Conservation (phyloP, 2,329 filamentous ascomycete species). For the Colletotrichum ledebouriae region DNA sequence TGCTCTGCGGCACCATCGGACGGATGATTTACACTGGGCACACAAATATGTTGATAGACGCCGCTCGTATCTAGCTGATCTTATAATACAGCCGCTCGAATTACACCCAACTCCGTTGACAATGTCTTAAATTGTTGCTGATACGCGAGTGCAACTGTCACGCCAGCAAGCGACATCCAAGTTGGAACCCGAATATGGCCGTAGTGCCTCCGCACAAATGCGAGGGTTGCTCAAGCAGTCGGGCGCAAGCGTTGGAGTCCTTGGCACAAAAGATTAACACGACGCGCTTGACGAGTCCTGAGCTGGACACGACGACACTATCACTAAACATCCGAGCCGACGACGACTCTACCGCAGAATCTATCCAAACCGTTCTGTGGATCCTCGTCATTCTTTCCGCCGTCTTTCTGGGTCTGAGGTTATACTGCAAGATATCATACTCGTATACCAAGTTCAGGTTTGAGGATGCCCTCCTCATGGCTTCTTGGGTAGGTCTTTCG, state of each 20-base stretch:
- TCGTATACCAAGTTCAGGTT: slow-evolving; percentile 46
- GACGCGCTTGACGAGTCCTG: slow-evolving; percentile 8
- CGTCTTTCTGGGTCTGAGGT: slow-evolving; percentile 44
- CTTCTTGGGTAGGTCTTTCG: slow-evolving; percentile 44
- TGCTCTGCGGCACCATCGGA: not conserved
- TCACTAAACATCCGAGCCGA: slow-evolving; percentile 29
- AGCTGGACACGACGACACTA: slow-evolving; percentile 26
- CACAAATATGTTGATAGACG: not conserved
- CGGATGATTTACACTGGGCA: not conserved
- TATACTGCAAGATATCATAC: slow-evolving; percentile 46
- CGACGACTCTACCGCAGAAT: slow-evolving; percentile 20
- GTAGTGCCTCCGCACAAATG: slow-evolving; percentile 32
- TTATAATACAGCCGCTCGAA: slow-evolving; percentile 10
- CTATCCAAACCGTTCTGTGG: slow-evolving; percentile 42
- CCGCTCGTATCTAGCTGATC: not conserved
- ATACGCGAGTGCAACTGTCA: slow-evolving; percentile 16
- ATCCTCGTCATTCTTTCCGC: slow-evolving; percentile 42
- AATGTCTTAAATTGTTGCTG: not conserved
- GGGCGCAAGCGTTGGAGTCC: slow-evolving; percentile 10
- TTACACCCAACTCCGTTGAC: not conserved
- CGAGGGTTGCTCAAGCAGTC: slow-evolving; percentile 29
- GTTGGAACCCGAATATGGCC: slow-evolving; percentile 34
- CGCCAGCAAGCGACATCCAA: slow-evolving; percentile 11
- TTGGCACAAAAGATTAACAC: slow-evolving; percentile 15
- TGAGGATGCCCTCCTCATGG: slow-evolving; percentile 47